Percentiles rank a stretch among this genome's conserved stretches.
phyloP scores from a whole-genome alignment of 805 yeast genomes.

The Monosporozyma aquatica region DNA sequence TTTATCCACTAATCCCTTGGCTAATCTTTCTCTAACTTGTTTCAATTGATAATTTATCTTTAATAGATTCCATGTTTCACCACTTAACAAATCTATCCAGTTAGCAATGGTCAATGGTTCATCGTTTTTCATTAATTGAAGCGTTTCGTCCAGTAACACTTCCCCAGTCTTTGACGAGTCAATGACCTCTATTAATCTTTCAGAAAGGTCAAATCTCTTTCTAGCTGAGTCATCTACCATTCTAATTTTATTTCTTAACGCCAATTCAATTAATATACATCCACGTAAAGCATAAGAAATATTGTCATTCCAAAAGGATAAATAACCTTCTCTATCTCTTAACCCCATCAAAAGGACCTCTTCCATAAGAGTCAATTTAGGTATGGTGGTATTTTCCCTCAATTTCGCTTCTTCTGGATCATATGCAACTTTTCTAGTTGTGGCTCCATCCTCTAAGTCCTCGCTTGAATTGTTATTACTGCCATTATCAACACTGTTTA shows the following conservation, averaged over 20 bases:
- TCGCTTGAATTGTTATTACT: constrained; percentile 10
- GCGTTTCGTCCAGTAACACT: constrained; percentile 85
- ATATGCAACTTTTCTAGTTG: constrained; percentile 58
- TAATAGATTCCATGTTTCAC: constrained; percentile 95
- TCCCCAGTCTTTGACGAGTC: constrained; percentile 89
- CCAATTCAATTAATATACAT: constrained; percentile 83
- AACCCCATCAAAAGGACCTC: constrained; percentile 89
- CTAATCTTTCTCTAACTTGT: constrained; percentile 92
- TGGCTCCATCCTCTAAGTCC: constrained; percentile 14
- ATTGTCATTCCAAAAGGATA: constrained; percentile 97
- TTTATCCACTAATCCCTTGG: constrained; percentile 94
- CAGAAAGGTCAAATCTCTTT: constrained; percentile 78
- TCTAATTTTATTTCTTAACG: constrained; percentile 80
- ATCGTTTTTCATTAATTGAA: constrained; percentile 80
- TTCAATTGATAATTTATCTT: constrained; percentile 92
- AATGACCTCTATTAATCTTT: constrained; percentile 77
- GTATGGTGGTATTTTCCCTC: constrained; percentile 37
- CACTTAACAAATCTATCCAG: constrained; percentile 91
- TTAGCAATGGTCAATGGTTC: constrained; percentile 68
- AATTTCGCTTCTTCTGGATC: constrained; percentile 55
- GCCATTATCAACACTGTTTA: constrained; percentile 4
- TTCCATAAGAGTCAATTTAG: constrained; percentile 87
- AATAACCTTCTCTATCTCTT: constrained; percentile 91
- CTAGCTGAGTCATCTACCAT: constrained; percentile 89
- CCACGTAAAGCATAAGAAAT: constrained; percentile 95